phyloP scores from a whole-genome alignment of 73 alveolate genomes.

The Blepharisma japonicum region DNA sequence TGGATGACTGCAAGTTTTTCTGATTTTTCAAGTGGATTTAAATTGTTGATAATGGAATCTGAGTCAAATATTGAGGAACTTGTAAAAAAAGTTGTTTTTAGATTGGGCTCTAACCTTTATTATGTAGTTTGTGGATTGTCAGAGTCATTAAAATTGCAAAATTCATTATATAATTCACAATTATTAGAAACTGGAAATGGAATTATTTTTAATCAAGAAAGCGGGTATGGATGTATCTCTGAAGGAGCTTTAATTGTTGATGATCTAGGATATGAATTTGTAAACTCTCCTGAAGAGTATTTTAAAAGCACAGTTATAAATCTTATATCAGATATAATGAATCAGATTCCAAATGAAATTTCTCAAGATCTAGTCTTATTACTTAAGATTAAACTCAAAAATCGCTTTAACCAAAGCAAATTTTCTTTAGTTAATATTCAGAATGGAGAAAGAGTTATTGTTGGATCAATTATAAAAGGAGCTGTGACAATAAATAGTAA shows the following conservation, averaged over 20 bases:
- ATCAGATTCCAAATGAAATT: constrained; percentile 31
- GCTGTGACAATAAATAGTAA: constrained; percentile 21
- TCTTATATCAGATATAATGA: constrained; percentile 22
- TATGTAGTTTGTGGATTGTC: no score
- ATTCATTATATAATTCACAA: no score
- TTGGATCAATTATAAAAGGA: background rate
- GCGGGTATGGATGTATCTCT: background rate
- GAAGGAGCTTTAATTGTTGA: background rate
- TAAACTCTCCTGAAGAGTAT: constrained; percentile 22
- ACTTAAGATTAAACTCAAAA: constrained; percentile 13
- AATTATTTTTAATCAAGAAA: constrained; percentile 15
- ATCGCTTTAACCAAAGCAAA: constrained; percentile 13
- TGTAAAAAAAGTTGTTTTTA: no score
- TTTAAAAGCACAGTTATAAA: constrained; percentile 23
- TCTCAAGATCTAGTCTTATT: constrained; percentile 29
- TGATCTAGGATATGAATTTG: constrained; percentile 20
- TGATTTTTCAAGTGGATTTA: no score
- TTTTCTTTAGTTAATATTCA: constrained; percentile 23
- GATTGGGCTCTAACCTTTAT: no score
- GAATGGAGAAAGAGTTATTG: background rate
- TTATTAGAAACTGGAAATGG: no score
- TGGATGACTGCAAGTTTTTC: no score
- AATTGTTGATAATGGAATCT: no score
- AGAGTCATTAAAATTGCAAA: no score
- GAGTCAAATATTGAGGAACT: no score